A percentile compares a stretch with the other conserved stretches of the same genome.
Evolutionary conservation across 352 stramenopile genomes (phyloP).

Genomic region (Phytophthora ramorum): DNA sequence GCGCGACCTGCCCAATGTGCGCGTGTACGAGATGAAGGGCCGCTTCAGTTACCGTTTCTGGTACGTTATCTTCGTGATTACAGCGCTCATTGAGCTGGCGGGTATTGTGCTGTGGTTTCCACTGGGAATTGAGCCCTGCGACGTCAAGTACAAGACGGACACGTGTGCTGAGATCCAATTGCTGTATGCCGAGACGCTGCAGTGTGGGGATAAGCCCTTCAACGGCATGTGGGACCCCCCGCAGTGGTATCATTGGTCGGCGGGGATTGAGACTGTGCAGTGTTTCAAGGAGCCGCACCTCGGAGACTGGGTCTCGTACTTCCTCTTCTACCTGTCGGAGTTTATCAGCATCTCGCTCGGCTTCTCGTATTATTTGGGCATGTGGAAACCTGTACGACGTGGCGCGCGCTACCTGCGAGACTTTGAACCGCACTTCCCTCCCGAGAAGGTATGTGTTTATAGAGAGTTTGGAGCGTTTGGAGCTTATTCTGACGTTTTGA

Average conservation of each 20-base stretch:
- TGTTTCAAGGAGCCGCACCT: slow-evolving; percentile 71
- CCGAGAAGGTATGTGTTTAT: slow-evolving; percentile 43
- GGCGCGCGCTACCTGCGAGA: slow-evolving; percentile 71
- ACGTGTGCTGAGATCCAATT: slow-evolving; percentile 66
- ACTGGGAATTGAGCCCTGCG: slow-evolving; percentile 64
- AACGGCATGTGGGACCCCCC: slow-evolving; percentile 78
- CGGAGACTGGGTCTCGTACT: slow-evolving; percentile 74
- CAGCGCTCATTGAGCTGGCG: slow-evolving; percentile 62
- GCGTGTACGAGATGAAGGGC: slow-evolving; percentile 81
- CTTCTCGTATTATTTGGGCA: slow-evolving; percentile 78
- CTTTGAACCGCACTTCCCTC: slow-evolving; percentile 75
- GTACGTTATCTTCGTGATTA: slow-evolving; percentile 79
- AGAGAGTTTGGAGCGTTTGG: not conserved
- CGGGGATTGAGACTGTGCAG: slow-evolving; percentile 61
- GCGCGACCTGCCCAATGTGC: slow-evolving; percentile 81
- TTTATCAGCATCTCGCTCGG: slow-evolving; percentile 79
- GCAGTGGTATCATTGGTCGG: slow-evolving; percentile 70
- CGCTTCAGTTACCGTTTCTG: slow-evolving; percentile 72
- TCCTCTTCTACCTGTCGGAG: slow-evolving; percentile 75
- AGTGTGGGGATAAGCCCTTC: slow-evolving; percentile 67
- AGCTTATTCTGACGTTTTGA: too few relatives aligned
- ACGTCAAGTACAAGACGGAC: slow-evolving; percentile 62
- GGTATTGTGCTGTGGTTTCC: slow-evolving; percentile 49
- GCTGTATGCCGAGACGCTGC: slow-evolving; percentile 47
- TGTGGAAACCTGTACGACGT: slow-evolving; percentile 82